These are phyloP conservation scores for Penicillium dipodomyicola DNA, from an alignment of 495 filamentous ascomycete genomes.

Conservation along the genomic window DNA sequence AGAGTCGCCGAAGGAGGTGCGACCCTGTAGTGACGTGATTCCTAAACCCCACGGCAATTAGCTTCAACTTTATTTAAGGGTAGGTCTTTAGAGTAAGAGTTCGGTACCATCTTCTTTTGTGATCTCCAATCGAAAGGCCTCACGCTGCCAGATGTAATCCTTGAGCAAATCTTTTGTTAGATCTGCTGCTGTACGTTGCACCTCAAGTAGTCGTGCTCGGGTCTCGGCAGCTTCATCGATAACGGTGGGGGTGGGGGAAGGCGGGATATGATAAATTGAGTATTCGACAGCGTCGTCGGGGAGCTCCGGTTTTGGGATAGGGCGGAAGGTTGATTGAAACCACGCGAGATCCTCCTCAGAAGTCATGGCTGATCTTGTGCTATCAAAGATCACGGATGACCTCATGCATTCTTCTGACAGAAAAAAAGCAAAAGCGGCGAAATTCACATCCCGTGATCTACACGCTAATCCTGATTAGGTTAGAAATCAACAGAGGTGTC, in stretches of 20 bases:
- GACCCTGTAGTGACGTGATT: slow-evolving; percentile 57
- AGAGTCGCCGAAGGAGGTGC: slow-evolving; percentile 85
- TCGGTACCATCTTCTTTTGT: slow-evolving; percentile 57
- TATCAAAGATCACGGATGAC: slow-evolving; percentile 31
- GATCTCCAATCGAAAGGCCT: slow-evolving; percentile 64
- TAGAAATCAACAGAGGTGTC: slow-evolving; percentile 49
- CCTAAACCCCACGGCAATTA: slow-evolving; percentile 27
- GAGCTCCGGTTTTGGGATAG: slow-evolving; percentile 65
- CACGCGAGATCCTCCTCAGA: slow-evolving; percentile 49
- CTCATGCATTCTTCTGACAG: slow-evolving; percentile 34
- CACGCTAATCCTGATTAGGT: slow-evolving; percentile 33
- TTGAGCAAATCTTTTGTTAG: slow-evolving; percentile 62
- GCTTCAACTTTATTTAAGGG: background rate
- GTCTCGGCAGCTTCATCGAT: slow-evolving; percentile 52
- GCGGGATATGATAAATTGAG: slow-evolving; percentile 63
- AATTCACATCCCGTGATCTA: slow-evolving; percentile 24
- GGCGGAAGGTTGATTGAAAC: slow-evolving; percentile 50
- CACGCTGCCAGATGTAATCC: slow-evolving; percentile 95
- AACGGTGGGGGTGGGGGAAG: slow-evolving; percentile 43
- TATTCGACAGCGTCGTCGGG: slow-evolving; percentile 91
- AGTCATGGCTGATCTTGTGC: slow-evolving; percentile 32
- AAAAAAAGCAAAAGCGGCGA: slow-evolving; percentile 30
- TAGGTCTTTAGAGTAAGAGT: background rate
- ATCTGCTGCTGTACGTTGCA: slow-evolving; percentile 64
- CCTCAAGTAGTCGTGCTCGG: slow-evolving; percentile 60